These are phyloP conservation scores for Epicoccum nigrum DNA, from an alignment of 2,329 filamentous ascomycete species.

Conservation along the genomic window DNA sequence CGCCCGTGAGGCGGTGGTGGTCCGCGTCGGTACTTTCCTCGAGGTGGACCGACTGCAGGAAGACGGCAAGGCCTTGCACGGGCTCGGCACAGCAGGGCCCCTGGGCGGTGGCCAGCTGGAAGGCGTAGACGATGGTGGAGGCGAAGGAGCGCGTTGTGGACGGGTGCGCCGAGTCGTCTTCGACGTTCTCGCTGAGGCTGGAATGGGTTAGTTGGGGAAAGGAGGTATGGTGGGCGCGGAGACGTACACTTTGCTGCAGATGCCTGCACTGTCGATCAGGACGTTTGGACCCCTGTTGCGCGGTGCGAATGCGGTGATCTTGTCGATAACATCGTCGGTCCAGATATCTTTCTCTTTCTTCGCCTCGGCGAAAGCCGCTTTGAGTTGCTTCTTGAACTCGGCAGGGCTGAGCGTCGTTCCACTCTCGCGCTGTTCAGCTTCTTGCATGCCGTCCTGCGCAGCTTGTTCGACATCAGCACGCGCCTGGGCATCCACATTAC, in stretches of 20 bases:
- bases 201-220: neutral
- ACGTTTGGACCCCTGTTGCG: conserved; percentile 85
- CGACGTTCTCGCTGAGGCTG: conserved; percentile 34
- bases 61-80: conserved; percentile 88
- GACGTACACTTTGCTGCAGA: conserved; percentile 74
- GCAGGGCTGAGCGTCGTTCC: conserved; percentile 69
- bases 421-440: conserved; percentile 60
- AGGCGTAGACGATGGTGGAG: conserved; percentile 91
- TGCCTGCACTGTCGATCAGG: conserved; percentile 76
- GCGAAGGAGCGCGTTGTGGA: conserved; percentile 70
- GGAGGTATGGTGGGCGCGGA: no score
- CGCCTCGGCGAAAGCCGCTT: conserved; percentile 69
- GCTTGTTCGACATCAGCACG: conserved; percentile 54
- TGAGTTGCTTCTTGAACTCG: conserved; percentile 79
- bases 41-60: conserved; percentile 79
- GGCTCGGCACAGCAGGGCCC: conserved; percentile 93
- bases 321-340: conserved; percentile 72
- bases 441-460: conserved; percentile 55
- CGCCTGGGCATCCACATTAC: conserved; percentile 44
- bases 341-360: conserved; percentile 79
- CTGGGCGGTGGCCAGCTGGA: conserved; percentile 88
- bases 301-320: conserved; percentile 90
- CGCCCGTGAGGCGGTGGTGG: conserved; percentile 82
- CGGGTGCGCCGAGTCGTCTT: conserved; percentile 31
- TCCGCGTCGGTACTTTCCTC: conserved; percentile 63